phyloP scores from a whole-genome alignment of 1,284 basidiomycete species.

The Rhodotorula sp. region DNA sequence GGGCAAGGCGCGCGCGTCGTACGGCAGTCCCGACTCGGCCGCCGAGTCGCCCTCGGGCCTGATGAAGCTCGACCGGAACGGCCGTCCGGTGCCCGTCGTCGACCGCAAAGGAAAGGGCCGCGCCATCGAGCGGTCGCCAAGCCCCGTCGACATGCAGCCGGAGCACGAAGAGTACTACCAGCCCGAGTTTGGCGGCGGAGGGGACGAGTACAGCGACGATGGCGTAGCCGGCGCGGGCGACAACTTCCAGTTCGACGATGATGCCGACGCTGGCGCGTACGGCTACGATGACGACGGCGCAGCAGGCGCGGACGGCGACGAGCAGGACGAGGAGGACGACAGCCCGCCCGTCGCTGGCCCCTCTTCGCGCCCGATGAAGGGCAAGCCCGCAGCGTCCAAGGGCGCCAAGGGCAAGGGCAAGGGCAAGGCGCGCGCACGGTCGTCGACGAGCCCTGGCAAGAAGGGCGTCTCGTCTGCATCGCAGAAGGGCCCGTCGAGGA shows the following conservation, averaged over 20 bases:
- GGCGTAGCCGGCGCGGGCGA: constrained; percentile 54
- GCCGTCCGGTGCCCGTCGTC: constrained; percentile 35
- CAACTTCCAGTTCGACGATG: constrained; percentile 47
- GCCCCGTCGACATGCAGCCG: neutral
- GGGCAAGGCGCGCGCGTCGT: neutral
- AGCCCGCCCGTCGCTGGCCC: constrained; percentile 6
- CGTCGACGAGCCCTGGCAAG: constrained; percentile 18
- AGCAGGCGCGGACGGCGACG: constrained; percentile 55
- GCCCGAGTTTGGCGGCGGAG: constrained; percentile 13
- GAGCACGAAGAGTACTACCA: constrained; percentile 5
- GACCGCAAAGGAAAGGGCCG: constrained; percentile 26
- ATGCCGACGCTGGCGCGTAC: constrained; percentile 62
- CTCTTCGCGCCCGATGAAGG: constrained; percentile 47
- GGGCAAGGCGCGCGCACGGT: neutral
- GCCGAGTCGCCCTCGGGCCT: constrained; percentile 7
- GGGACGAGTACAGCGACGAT: constrained; percentile 54
- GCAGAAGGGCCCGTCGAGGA: neutral
- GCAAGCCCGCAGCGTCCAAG: neutral
- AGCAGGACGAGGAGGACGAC: constrained; percentile 55
- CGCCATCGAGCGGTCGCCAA: constrained; percentile 10
- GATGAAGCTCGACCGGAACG: constrained; percentile 25
- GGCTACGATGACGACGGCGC: constrained; percentile 45
- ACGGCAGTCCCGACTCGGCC: neutral
- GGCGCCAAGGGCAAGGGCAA: constrained; percentile 29
- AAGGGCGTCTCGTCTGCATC: constrained; percentile 1